Conservation (phyloP, 2,329 filamentous ascomycete genomes). For the Scedosporium minutisporum region DNA sequence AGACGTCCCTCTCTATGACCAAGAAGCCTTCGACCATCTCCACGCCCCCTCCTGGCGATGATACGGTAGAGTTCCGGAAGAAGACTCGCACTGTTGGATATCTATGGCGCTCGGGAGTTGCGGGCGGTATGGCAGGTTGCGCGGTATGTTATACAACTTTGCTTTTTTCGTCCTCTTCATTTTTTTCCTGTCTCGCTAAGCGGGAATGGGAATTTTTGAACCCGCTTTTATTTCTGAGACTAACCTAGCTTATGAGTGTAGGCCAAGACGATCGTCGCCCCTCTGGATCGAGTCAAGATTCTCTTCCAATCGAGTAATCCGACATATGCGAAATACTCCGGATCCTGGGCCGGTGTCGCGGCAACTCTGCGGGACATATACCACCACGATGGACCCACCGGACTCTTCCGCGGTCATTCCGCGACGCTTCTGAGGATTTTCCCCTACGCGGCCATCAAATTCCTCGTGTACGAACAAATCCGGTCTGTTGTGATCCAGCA, state of each 20-base stretch:
- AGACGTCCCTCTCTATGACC: constrained; percentile 11
- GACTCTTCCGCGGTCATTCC: constrained; percentile 88
- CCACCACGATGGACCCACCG: constrained; percentile 57
- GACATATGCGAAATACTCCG: constrained; percentile 85
- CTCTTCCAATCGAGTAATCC: constrained; percentile 95
- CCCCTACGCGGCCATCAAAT: constrained; percentile 95
- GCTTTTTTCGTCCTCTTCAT: neutral
- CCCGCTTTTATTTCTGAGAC: neutral
- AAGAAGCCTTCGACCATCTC: constrained; percentile 26
- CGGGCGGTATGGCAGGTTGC: constrained; percentile 84
- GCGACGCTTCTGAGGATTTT: constrained; percentile 91
- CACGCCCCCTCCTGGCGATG: constrained; percentile 41
- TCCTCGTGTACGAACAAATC: constrained; percentile 94
- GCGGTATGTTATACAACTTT: constrained; percentile 52
- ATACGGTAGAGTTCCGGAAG: constrained; percentile 34
- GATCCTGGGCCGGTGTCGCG: constrained; percentile 78
- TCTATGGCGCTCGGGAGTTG: constrained; percentile 70
- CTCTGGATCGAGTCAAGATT: constrained; percentile 96
- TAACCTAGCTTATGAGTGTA: constrained; percentile 25
- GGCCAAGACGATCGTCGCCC: constrained; percentile 93
- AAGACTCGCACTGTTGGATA: constrained; percentile 69
- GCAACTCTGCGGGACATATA: constrained; percentile 80
- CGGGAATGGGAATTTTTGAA: neutral
- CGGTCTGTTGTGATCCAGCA: constrained; percentile 66
- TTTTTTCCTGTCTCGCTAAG: neutral